A percentile compares a stretch with the other conserved stretches of the same genome.
Conservation (phyloP, 2,329 filamentous ascomycete species). For the Monilinia laxa region DNA sequence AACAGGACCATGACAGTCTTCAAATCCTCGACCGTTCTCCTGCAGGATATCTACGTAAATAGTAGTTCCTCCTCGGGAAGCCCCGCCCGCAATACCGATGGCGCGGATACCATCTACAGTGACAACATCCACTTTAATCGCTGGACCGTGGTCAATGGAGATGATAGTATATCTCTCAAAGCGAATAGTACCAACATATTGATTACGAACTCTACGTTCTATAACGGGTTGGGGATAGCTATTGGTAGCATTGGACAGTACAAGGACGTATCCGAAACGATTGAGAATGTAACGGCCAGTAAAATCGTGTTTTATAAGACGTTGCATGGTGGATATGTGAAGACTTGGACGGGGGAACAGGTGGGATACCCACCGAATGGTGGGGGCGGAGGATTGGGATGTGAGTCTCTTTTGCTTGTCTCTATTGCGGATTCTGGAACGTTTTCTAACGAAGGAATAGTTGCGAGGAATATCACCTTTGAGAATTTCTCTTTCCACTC, state of each 20-base stretch:
- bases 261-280: constrained; percentile 17
- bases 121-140: constrained; percentile 51
- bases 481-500: constrained; percentile 18
- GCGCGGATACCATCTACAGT: constrained; percentile 53
- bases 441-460: neutral
- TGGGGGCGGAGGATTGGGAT: constrained; percentile 55
- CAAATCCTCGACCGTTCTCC: constrained; percentile 47
- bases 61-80: constrained; percentile 39
- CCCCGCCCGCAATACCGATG: constrained; percentile 47
- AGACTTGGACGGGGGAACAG: constrained; percentile 57
- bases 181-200: constrained; percentile 57
- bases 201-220: constrained; percentile 51
- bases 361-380: constrained; percentile 57
- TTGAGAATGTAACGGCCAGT: constrained; percentile 7
- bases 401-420: neutral
- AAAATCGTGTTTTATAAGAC: constrained; percentile 19
- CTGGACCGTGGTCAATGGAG: constrained; percentile 53
- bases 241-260: constrained; percentile 61
- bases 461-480: constrained; percentile 24
- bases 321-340: constrained; percentile 45
- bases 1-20: constrained; percentile 44
- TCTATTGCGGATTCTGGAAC: neutral
- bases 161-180: constrained; percentile 55
- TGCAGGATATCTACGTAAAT: constrained; percentile 55
- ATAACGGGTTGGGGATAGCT: constrained; percentile 52